Percentiles rank a stretch among this genome's conserved stretches.
Evolutionary conservation across 768 basidiomycete genomes (phyloP).

Genomic region (Suillus ampliporus): DNA sequence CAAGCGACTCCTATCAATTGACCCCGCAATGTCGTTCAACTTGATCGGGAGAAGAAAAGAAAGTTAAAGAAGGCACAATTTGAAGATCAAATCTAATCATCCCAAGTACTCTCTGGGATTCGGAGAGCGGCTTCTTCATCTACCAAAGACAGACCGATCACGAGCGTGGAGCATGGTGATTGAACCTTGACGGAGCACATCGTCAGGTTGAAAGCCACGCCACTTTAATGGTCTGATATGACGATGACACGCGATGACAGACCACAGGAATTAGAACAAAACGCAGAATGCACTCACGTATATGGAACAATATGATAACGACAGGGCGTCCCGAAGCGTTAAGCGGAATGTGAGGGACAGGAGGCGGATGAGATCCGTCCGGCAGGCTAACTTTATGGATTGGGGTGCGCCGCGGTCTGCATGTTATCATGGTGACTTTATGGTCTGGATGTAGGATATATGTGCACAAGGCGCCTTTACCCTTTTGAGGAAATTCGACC

Average conservation of each 20-base stretch:
- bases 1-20: background rate
- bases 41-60: background rate
- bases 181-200: background rate
- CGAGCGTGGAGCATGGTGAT: background rate
- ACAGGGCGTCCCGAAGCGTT: background rate
- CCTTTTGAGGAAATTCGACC: background rate
- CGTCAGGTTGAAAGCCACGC: background rate
- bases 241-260: background rate
- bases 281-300: background rate
- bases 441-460: background rate
- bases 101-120: background rate
- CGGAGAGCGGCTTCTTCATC: background rate
- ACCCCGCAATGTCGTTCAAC: background rate
- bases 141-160: background rate
- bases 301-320: background rate
- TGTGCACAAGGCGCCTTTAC: background rate
- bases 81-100: background rate
- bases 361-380: constrained; percentile 3
- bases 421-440: background rate
- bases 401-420: background rate
- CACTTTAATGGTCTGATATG: background rate
- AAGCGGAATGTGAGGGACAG: too few species aligned
- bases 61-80: background rate
- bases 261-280: background rate
- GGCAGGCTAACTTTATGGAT: background rate